Base-by-base conservation (phyloP, 345 rosid species). In the Aurinia saxatilis region DNA sequence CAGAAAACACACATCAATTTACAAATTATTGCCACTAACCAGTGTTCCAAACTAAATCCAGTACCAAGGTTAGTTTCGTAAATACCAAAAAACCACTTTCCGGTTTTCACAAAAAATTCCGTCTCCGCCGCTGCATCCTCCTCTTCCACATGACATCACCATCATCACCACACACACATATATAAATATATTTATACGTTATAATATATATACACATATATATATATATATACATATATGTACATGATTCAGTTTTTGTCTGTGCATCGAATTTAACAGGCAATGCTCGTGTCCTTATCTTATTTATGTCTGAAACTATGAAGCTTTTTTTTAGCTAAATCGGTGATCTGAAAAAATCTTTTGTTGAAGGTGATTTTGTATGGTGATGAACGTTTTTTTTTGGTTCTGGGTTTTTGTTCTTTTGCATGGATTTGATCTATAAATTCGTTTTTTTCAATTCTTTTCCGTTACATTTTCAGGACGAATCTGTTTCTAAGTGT, bases 51-150 rank as follows among this genome's bases (percentile, higher is more conserved):
- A 7, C 1, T 1, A 10, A 16, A 6, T 6, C 35, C 6, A 12
- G 10, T 7, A 36, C 2, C 2, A 57, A 29, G 65, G 65, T 16
- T 21, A 57, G 12, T 57, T 5, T 39, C 65, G 72, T 57, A 31
- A 27, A 8, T 3, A 30, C 10, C 2, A 3, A 6, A 1, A 67
- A 50, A 49, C 65, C 72, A 66, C 35, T 30, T 57, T 16, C 65
- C 40, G 58, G 71, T 67, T 67, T 67, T 10, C 34, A 55, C 35
- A 16, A 50, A 36, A 13, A 49, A 39, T 11, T 14, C 59, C 72
- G 58, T 59, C 66, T 40, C 66, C 72, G 72, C 72, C 72, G 58
- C 72, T 40, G 72, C 72, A 49, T 59, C 50, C 18, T 36, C 27
- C 25, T 29, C 64, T 44, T 42, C n/a, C 68, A 27, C 31, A 27